Evolutionary conservation across 176 grass and related monocot genomes (phyloP), one percentile per base, ranked within the genome.

Genomic region (Avena eriantha): DNA sequence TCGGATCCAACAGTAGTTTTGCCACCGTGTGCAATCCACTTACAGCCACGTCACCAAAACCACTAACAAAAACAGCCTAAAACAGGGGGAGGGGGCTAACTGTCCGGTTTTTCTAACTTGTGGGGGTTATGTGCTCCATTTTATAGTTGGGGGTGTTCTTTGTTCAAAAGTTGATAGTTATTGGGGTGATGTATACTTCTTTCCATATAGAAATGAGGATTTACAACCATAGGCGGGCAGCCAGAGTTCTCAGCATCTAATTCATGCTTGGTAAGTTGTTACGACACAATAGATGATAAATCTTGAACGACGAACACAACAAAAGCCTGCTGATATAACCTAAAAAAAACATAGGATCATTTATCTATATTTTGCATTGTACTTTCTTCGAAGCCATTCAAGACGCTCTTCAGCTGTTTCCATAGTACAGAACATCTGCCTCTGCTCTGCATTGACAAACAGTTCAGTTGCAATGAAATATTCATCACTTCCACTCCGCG

Each of bases 381-480:
- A 86, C 51, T 86, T 90, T 61, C 88, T 90, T 58, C 83, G 59
- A 86, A 90, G 88, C 88, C 88, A 90, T 17, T 86, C 78, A 55
- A 90, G 79, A 13, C 88, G 78, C 68, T 86, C 83, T 51, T 82
- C 51, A 1, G 58, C 35, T 10, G 83, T 86, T 69, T 67, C 70
- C 83, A 90, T 77, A 14, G 88, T 90, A 71, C 81, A 81, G 51
- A 90, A 90, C 88, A 90, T 90, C 34, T 90, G 78, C 53, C 83
- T 85, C 24, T 86, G 83, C 57, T 86, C 83, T 39, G 53, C 69
- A 58, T 48, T 60, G 57, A 90, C 71, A 69, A 90, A 86, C 15
- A 90, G 72, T 26, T 90, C 88, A 2, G 83, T 90, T 39, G 88
- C 88, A 24, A 90, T 86, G 83, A 90, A 90, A 82, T 90, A 72